phyloP scores from a whole-genome alignment of 2,329 filamentous ascomycete genomes.

The Colletotrichum graminicola region DNA sequence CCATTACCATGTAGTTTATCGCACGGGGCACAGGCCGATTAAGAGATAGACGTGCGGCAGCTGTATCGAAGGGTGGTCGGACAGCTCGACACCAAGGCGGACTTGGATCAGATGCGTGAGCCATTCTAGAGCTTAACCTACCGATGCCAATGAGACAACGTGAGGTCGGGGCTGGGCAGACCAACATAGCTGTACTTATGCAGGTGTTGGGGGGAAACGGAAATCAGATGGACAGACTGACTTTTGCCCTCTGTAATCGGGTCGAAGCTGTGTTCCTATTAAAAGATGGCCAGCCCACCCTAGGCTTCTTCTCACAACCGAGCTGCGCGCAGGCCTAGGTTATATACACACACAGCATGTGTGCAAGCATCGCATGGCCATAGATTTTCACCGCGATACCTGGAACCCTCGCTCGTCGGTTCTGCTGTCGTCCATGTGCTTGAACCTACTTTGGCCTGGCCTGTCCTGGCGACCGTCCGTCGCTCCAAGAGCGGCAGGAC shows the following conservation, averaged over 20 bases:
- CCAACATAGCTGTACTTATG: background rate
- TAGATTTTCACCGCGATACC: background rate
- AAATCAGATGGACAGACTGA: conserved; percentile 32
- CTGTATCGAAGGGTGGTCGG: conserved; percentile 36
- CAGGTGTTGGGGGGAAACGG: background rate
- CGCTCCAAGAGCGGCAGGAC: background rate
- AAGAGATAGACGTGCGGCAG: conserved; percentile 38
- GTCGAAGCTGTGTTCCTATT: conserved; percentile 29
- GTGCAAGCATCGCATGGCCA: background rate
- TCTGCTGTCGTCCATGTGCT: background rate
- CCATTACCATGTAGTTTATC: conserved; percentile 17
- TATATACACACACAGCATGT: background rate
- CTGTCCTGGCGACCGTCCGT: background rate
- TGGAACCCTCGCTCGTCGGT: background rate
- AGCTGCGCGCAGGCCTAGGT: background rate
- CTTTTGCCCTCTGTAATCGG: conserved; percentile 24
- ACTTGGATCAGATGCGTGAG: conserved; percentile 26
- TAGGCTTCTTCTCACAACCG: conserved; percentile 8
- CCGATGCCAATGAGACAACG: conserved; percentile 15
- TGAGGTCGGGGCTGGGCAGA: background rate
- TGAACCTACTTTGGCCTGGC: background rate
- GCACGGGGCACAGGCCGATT: conserved; percentile 24
- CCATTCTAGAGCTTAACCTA: conserved; percentile 36
- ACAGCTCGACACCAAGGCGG: conserved; percentile 34
- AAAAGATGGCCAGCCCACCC: conserved; percentile 18